These are phyloP conservation scores for Edaphochlamys debaryana DNA, from an alignment of 139 green algal genomes.

Conservation along the genomic window DNA sequence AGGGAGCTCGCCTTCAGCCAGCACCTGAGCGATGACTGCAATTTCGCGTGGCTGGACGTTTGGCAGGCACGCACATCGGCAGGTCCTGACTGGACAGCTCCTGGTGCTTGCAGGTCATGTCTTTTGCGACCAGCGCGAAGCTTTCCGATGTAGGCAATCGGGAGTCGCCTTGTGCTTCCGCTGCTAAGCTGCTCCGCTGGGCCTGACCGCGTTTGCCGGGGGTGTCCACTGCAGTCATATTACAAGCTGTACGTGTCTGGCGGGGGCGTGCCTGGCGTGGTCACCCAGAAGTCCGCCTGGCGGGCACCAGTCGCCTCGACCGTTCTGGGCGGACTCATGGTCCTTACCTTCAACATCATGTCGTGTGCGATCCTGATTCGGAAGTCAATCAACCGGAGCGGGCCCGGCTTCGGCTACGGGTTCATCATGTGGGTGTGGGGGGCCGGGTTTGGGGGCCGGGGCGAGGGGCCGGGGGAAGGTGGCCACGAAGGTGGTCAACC, in stretches of 20 bases:
- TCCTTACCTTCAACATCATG: conserved; percentile 41
- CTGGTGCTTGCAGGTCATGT: too few species aligned
- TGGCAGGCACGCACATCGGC: too few species aligned
- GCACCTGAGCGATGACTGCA: too few species aligned
- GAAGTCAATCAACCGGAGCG: conserved; percentile 58
- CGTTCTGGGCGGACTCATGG: conserved; percentile 50
- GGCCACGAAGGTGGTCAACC: too few species aligned
- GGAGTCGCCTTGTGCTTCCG: background rate
- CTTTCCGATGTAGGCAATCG: background rate
- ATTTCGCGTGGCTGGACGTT: too few species aligned
- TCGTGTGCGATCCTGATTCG: conserved; percentile 35
- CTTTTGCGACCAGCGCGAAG: background rate
- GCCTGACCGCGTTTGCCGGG: too few species aligned
- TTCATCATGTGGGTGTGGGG: conserved; percentile 47
- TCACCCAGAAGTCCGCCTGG: conserved; percentile 28
- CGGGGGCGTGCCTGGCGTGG: too few species aligned
- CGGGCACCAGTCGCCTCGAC: conserved; percentile 47
- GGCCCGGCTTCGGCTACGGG: conserved; percentile 66
- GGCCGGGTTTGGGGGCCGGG: too few species aligned
- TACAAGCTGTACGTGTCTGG: too few species aligned
- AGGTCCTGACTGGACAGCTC: too few species aligned
- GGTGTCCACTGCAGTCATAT: too few species aligned
- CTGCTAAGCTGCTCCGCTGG: background rate
- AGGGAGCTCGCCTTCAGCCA: conserved; percentile 37
- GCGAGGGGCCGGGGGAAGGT: too few species aligned